Conservation (phyloP, 164 flowering plant genomes). For the Liriodendron chinense region DNA sequence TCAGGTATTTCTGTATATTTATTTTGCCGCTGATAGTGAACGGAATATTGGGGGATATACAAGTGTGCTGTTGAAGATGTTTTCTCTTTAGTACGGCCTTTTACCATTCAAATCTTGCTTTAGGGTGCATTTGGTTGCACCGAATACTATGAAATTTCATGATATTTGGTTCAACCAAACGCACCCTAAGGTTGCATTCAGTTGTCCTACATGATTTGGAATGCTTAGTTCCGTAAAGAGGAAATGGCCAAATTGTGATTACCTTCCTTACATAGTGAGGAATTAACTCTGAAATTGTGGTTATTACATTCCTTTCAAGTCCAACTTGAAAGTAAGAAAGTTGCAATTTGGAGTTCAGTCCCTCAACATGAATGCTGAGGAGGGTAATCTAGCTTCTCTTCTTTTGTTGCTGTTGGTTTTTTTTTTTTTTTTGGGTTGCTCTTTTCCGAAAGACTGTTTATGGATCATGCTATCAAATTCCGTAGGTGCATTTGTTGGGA, state of each 20-base stretch:
- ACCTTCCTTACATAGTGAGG: neutral
- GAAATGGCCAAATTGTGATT: neutral
- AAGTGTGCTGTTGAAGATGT: neutral
- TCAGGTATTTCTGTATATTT: conserved; percentile 33
- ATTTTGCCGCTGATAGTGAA: too few relatives aligned
- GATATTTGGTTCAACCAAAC: too few relatives aligned
- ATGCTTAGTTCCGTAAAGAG: neutral
- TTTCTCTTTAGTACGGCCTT: neutral
- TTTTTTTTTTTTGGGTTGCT: neutral
- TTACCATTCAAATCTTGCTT: neutral
- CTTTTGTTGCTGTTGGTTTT: neutral
- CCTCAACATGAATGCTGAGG: neutral
- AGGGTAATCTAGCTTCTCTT: neutral
- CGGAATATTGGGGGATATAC: neutral
- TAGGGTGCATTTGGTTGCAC: neutral
- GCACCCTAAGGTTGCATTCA: too few relatives aligned
- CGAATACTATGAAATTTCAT: neutral
- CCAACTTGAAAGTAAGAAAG: neutral
- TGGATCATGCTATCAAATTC: conserved; percentile 1
- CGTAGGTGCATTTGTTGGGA: conserved; percentile 65
- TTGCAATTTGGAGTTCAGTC: neutral
- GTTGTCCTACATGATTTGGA: too few relatives aligned
- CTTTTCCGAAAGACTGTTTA: neutral
- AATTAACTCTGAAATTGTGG: neutral
- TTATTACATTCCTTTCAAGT: neutral